phyloP scores from a whole-genome alignment of 352 stramenopile species.

The Phytophthora multivora region DNA sequence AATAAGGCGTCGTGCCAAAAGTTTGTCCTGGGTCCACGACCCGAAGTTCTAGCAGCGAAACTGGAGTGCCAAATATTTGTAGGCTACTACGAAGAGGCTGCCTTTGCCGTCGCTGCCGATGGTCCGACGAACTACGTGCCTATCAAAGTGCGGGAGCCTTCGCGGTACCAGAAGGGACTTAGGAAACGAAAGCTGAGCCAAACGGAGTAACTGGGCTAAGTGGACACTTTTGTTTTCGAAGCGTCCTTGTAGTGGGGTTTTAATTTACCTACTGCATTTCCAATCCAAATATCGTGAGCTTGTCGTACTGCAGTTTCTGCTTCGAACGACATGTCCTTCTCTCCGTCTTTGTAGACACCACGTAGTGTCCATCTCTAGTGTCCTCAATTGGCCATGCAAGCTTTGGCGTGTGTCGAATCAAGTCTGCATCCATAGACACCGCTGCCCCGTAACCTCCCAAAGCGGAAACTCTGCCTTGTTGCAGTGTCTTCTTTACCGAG shows the following conservation, averaged over 20 bases:
- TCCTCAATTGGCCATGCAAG: constrained; percentile 23
- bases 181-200: no score
- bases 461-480: constrained; percentile 59
- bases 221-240: no score
- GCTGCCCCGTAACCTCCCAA: constrained; percentile 53
- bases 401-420: constrained; percentile 8
- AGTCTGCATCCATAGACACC: constrained; percentile 20
- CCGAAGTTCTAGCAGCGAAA: no score
- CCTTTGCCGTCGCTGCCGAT: no score
- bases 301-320: not conserved
- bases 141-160: no score
- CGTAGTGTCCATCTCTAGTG: constrained; percentile 31
- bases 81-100: no score
- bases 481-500: constrained; percentile 75
- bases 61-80: no score
- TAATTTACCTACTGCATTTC: not conserved
- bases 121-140: no score
- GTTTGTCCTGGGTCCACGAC: not conserved
- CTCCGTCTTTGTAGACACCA: constrained; percentile 2
- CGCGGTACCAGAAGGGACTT: no score
- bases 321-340: constrained; percentile 5
- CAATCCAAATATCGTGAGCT: constrained; percentile 18
- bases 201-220: no score
- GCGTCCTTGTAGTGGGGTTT: no score
- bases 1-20: not conserved